Evolutionary conservation across 2,329 filamentous ascomycete species (phyloP).

Genomic region (Stemphylium beticola): DNA sequence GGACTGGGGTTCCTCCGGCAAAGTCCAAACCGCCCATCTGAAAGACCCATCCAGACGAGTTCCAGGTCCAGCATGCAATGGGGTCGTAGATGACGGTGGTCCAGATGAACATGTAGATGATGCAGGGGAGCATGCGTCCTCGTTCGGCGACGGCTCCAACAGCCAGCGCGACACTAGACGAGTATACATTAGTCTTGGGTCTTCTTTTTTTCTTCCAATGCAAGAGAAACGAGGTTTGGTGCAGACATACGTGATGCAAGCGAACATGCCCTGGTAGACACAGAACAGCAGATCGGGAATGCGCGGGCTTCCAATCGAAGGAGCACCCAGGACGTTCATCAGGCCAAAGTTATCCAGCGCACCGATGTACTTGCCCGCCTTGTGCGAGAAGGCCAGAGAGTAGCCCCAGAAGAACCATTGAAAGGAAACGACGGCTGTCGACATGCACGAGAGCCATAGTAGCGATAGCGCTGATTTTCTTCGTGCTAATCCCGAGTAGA

Average conservation of each 20-base stretch:
- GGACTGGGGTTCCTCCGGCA: slow-evolving; percentile 87
- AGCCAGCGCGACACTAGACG: slow-evolving; percentile 74
- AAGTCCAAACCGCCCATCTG: slow-evolving; percentile 84
- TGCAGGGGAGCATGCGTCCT: slow-evolving; percentile 84
- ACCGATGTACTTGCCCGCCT: slow-evolving; percentile 76
- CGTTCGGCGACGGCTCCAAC: slow-evolving; percentile 86
- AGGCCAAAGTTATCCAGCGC: slow-evolving; percentile 81
- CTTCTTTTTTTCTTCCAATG: too few species aligned
- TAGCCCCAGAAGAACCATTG: slow-evolving; percentile 98
- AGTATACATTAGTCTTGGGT: too few species aligned
- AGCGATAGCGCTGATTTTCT: slow-evolving; percentile 88
- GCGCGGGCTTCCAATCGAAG: slow-evolving; percentile 73
- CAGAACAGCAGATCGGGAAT: slow-evolving; percentile 86
- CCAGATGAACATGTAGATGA: slow-evolving; percentile 95
- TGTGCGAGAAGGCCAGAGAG: slow-evolving; percentile 80
- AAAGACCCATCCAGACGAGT: slow-evolving; percentile 79
- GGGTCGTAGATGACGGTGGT: slow-evolving; percentile 88
- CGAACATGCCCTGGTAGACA: slow-evolving; percentile 88
- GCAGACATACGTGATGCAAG: slow-evolving; percentile 79
- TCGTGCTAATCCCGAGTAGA: slow-evolving; percentile 88
- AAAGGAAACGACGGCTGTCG: slow-evolving; percentile 78
- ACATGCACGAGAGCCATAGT: slow-evolving; percentile 84
- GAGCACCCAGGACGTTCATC: slow-evolving; percentile 73
- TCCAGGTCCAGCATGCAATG: slow-evolving; percentile 96
- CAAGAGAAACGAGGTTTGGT: not conserved